These are phyloP conservation scores for Entonaema liquescens DNA, from an alignment of 495 filamentous ascomycete species.

Conservation along the genomic window DNA sequence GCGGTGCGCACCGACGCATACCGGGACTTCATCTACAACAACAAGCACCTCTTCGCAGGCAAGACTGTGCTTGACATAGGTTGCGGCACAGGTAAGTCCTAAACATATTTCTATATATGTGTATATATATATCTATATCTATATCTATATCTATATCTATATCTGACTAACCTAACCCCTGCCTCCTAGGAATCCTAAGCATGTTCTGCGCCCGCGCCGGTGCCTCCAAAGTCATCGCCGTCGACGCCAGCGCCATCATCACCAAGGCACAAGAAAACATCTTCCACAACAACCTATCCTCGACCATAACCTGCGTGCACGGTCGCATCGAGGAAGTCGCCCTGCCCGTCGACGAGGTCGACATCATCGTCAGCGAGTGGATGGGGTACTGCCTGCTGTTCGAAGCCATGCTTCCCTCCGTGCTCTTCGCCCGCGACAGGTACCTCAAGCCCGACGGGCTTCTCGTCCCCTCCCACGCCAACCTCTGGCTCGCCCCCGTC, in stretches of 20 bases:
- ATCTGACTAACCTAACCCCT: slow-evolving; percentile 38
- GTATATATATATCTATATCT: no score
- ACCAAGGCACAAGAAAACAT: slow-evolving; percentile 94
- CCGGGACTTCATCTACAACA: slow-evolving; percentile 96
- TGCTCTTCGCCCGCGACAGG: slow-evolving; percentile 90
- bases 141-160: neutral
- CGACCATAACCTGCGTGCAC: slow-evolving; percentile 88
- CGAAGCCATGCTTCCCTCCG: slow-evolving; percentile 97
- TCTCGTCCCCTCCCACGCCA: slow-evolving; percentile 91
- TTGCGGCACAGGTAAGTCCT: slow-evolving; percentile 74
- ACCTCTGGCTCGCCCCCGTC: slow-evolving; percentile 87
- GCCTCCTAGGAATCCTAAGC: slow-evolving; percentile 56
- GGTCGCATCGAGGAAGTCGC: slow-evolving; percentile 96
- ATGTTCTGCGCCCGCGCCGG: slow-evolving; percentile 98
- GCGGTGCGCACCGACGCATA: slow-evolving; percentile 94
- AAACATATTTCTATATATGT: neutral
- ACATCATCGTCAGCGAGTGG: slow-evolving; percentile 99
- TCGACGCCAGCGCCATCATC: slow-evolving; percentile 97
- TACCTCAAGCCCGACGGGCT: slow-evolving; percentile 87
- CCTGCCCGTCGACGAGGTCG: slow-evolving; percentile 88
- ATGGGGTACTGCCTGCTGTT: slow-evolving; percentile 99
- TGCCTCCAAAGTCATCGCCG: slow-evolving; percentile 92
- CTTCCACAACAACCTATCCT: slow-evolving; percentile 80
- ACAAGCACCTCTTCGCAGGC: slow-evolving; percentile 95
- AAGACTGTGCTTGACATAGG: slow-evolving; percentile 98